Conservation (phyloP, 805 yeast species). For the Myxozyma neotropica region DNA sequence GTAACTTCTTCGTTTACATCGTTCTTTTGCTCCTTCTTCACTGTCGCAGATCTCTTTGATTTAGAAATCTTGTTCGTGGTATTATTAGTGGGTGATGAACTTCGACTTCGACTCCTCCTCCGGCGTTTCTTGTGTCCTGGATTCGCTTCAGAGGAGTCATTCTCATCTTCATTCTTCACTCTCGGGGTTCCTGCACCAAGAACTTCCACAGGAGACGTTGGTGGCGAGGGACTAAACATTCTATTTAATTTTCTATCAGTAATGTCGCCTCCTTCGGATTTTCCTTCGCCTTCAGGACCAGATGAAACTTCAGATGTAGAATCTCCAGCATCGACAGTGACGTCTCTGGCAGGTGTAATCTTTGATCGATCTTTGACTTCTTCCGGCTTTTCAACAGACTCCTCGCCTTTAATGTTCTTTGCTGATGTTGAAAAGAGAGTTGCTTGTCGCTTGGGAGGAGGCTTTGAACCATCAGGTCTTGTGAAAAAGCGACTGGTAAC, state of each 20-base stretch:
- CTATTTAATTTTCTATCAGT: neutral
- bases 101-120: conserved; percentile 2
- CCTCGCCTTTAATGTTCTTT: neutral
- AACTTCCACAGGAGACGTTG: neutral
- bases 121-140: neutral
- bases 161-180: conserved; percentile 2
- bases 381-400: neutral
- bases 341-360: neutral
- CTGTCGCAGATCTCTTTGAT: neutral
- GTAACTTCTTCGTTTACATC: neutral
- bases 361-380: neutral
- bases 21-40: neutral
- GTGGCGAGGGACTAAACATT: neutral
- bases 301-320: neutral
- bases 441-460: conserved; percentile 18
- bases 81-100: neutral
- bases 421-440: conserved; percentile 8
- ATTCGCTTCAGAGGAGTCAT: neutral
- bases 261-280: neutral
- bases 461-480: conserved; percentile 22
- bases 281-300: neutral
- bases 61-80: neutral
- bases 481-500: conserved; percentile 18
- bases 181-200: neutral
- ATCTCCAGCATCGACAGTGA: neutral